These are phyloP conservation scores for Crithidia mellificae DNA, from an alignment of 208 protist species.

Conservation along the genomic window DNA sequence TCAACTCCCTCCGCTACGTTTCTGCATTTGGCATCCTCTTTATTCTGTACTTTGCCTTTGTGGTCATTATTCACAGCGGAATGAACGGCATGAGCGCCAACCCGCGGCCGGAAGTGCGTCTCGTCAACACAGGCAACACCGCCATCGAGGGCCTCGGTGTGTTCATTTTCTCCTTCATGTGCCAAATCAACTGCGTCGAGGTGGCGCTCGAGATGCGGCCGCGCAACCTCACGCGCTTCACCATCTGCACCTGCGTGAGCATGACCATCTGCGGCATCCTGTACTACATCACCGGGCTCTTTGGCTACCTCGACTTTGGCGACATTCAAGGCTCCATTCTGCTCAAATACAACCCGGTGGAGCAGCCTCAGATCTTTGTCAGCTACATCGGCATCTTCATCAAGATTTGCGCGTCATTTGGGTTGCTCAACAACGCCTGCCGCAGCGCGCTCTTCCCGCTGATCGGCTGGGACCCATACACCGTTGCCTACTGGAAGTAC, in stretches of 20 bases:
- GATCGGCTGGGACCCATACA: slow-evolving; percentile 30
- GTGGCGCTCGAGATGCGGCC: slow-evolving; percentile 45
- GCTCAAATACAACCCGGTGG: slow-evolving; percentile 62
- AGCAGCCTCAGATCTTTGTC: slow-evolving; percentile 40
- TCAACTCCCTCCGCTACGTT: slow-evolving; percentile 66
- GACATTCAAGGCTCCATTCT: slow-evolving; percentile 37
- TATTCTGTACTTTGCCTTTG: slow-evolving; percentile 48
- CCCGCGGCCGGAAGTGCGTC: slow-evolving; percentile 4
- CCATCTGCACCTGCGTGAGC: slow-evolving; percentile 22
- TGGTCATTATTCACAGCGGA: slow-evolving; percentile 49
- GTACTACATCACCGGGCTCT: slow-evolving; percentile 58
- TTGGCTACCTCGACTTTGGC: slow-evolving; percentile 76
- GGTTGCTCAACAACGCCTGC: slow-evolving; percentile 40
- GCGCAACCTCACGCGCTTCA: slow-evolving; percentile 29
- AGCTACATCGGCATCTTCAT: slow-evolving; percentile 63
- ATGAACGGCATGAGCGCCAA: slow-evolving; percentile 37
- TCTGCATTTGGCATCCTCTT: slow-evolving; percentile 67
- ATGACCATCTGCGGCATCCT: slow-evolving; percentile 52
- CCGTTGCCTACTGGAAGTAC: slow-evolving; percentile 50
- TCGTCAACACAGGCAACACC: slow-evolving; percentile 32
- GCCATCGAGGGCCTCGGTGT: slow-evolving; percentile 42
- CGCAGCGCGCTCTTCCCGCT: slow-evolving; percentile 47
- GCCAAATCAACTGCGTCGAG: slow-evolving; percentile 57
- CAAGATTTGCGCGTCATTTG: slow-evolving; percentile 67
- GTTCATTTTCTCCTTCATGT: slow-evolving; percentile 64